phyloP scores from a whole-genome alignment of 2,329 filamentous ascomycete genomes.

The Penicillium sp. region DNA sequence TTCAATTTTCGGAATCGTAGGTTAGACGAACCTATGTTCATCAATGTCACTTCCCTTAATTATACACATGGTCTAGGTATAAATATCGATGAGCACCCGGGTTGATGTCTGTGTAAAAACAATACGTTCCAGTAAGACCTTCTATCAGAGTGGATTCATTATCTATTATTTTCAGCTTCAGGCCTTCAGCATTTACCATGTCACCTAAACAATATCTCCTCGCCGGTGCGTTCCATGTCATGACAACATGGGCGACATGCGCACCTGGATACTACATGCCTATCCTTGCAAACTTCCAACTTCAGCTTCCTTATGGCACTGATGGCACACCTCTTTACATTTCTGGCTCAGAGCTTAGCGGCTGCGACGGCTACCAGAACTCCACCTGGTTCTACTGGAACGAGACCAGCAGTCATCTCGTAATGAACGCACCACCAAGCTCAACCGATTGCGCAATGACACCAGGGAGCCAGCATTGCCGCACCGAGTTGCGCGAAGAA shows the following conservation, averaged over 20 bases:
- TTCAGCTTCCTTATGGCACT: conserved; percentile 39
- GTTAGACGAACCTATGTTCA: no score
- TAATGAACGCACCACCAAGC: conserved; percentile 40
- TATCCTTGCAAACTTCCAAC: conserved; percentile 17
- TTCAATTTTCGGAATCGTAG: not conserved
- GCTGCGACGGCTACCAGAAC: conserved; percentile 34
- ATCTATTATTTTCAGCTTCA: no score
- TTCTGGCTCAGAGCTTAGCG: conserved; percentile 26
- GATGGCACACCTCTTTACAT: conserved; percentile 27
- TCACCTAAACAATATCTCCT: not conserved
- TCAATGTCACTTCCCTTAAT: no score
- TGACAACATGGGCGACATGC: conserved; percentile 1
- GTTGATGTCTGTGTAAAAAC: no score
- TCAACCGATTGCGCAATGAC: conserved; percentile 38
- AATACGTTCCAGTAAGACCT: no score
- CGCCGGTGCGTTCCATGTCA: not conserved
- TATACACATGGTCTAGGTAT: no score
- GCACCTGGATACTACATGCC: conserved; percentile 16
- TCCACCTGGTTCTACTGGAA: conserved; percentile 35
- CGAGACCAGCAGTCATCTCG: conserved; percentile 29
- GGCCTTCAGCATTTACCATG: not conserved
- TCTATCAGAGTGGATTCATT: no score
- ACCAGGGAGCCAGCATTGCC: conserved; percentile 40
- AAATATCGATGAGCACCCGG: no score
- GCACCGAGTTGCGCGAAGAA: conserved; percentile 40